Evolutionary conservation across 1,284 basidiomycete species (phyloP), one percentile per base, ranked within the genome.

Genomic region (Pyrrhoderma noxium): DNA sequence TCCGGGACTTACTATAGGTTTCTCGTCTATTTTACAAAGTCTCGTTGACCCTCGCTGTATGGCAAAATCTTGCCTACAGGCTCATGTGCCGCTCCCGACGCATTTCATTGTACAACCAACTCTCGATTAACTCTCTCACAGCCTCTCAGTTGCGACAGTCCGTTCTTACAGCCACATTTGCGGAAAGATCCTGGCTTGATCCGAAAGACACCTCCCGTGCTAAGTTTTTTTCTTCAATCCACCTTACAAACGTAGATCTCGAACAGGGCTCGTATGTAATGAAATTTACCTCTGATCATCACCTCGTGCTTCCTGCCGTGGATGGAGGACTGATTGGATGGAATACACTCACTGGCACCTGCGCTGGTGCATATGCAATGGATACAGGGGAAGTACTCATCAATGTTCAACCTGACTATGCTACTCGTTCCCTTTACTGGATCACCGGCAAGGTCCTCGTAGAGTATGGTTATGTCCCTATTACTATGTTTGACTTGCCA

Each of bases 211-310:
- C 51, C 34, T 37, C 45, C 9, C 25, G 36, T 18, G 16, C 38
- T 14, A 16, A 22, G n/a, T 4, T 16, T 18, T 7, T 7, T 4
- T 16, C 38, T 8, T 40, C 27, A 31, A 49, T 50, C 34, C 42
- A 38, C 25, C 53, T 51, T 11, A 39, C 31, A 27, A 42, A 51
- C 22, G 49, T 55, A 23, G 53, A 47, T 44, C 53, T 55, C 8
- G 53, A 55, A 36, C 53, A 55, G 31, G 49, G 45, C 23, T 55
- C 53, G 19, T 55, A 55, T 36, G 50, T 55, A 16, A 55, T 55
- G 53, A 55, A 55, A 35, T 55, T 51, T 41, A 51, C 53, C 25
- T 55, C 53, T 8, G 47, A 38, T 9, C 45, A 41, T 21, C 53
- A 55, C 39, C 49, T 55, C 37, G 53, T 55, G 45, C 49, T 55